These are phyloP conservation scores for Verticillium dahliae DNA, from an alignment of 2,329 filamentous ascomycete species.

Conservation along the genomic window DNA sequence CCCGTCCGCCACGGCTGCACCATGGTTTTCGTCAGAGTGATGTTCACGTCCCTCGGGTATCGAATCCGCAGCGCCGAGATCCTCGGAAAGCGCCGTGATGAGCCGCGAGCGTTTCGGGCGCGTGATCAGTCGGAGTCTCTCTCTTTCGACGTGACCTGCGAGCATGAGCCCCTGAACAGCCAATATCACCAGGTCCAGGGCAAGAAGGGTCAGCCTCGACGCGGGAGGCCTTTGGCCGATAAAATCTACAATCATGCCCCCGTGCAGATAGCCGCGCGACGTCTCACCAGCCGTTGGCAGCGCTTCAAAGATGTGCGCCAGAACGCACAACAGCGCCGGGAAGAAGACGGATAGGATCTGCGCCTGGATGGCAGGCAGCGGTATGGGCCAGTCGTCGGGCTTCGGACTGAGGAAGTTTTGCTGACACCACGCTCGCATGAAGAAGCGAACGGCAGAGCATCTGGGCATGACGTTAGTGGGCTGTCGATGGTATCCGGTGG, in stretches of 20 bases:
- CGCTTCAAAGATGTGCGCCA: slow-evolving; percentile 50
- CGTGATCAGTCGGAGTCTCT: slow-evolving; percentile 41
- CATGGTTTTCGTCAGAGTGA: neutral
- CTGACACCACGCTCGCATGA: slow-evolving; percentile 52
- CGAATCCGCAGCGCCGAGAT: neutral
- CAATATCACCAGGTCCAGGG: slow-evolving; percentile 50
- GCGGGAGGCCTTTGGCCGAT: slow-evolving; percentile 59
- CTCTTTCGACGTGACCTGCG: slow-evolving; percentile 53
- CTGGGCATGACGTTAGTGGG: slow-evolving; percentile 28
- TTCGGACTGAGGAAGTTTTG: slow-evolving; percentile 60
- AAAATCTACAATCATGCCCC: slow-evolving; percentile 61
- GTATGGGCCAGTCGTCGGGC: slow-evolving; percentile 46
- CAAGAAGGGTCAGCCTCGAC: slow-evolving; percentile 47
- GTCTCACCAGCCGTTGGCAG: slow-evolving; percentile 53
- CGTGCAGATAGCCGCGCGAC: slow-evolving; percentile 59
- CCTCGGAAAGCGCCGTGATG: neutral
- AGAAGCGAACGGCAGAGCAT: slow-evolving; percentile 57
- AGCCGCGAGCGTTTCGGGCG: slow-evolving; percentile 7
- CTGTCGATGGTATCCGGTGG: neutral
- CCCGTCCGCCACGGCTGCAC: neutral
- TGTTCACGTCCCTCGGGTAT: neutral
- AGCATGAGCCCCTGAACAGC: slow-evolving; percentile 58
- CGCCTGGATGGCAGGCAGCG: slow-evolving; percentile 47
- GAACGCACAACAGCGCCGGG: slow-evolving; percentile 54
- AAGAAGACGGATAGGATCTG: slow-evolving; percentile 53